Conservation (phyloP, 2,329 filamentous ascomycete species). For the Bimuria novae-zelandiae region DNA sequence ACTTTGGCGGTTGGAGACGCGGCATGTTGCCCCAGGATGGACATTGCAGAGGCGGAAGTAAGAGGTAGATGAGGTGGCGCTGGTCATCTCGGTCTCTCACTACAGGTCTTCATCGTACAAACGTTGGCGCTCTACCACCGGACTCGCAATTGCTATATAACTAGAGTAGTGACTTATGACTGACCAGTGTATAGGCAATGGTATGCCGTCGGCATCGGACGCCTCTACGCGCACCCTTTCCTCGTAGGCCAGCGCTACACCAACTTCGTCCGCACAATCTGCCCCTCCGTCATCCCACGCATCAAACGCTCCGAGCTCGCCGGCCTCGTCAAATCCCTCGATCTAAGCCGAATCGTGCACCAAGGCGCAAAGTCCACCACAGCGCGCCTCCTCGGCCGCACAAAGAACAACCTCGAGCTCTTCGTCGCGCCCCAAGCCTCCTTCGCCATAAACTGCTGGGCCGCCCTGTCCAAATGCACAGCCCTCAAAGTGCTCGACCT, state of each 20-base stretch:
- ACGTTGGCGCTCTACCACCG: too few species aligned
- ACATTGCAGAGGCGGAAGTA: background rate
- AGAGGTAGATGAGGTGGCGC: background rate
- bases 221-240: slow-evolving; percentile 58
- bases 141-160: background rate
- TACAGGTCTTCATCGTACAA: background rate
- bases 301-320: slow-evolving; percentile 55
- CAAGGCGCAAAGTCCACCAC: slow-evolving; percentile 63
- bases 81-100: background rate
- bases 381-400: slow-evolving; percentile 59
- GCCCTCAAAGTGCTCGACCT: slow-evolving; percentile 58
- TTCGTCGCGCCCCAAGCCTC: slow-evolving; percentile 63
- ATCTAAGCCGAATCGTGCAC: slow-evolving; percentile 62
- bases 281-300: slow-evolving; percentile 56
- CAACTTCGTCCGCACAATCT: slow-evolving; percentile 59
- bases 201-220: slow-evolving; percentile 58
- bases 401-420: slow-evolving; percentile 56
- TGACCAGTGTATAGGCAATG: slow-evolving; percentile 51
- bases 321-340: slow-evolving; percentile 56
- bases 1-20: background rate
- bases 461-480: slow-evolving; percentile 60
- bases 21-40: background rate
- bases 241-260: slow-evolving; percentile 59
- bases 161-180: background rate
- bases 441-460: slow-evolving; percentile 62